Evolutionary conservation across 208 protist species (phyloP), one percentile per base, ranked within the genome.

Genomic region (Acanthamoeba triangularis): DNA sequence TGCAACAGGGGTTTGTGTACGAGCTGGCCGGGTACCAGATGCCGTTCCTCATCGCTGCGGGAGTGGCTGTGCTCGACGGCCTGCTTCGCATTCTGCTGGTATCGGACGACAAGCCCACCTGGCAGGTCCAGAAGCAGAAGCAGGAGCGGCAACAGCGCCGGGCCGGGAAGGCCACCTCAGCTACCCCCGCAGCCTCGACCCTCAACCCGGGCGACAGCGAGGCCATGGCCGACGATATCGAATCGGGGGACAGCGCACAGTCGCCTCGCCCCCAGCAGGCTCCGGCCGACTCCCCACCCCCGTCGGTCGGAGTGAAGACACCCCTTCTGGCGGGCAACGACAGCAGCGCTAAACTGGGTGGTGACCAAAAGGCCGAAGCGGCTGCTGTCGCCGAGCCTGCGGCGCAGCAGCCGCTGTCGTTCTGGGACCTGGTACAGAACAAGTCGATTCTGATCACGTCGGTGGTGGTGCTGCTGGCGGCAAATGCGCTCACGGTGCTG

Each of bases 131-230:
- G 23, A 11, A 72, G n/a, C 20, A 1, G 30, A 35, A 20, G 30
- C 3, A 72, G 20, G 23, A 72, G 20, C n/a, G 30, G 1, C 65
- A 72, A 20, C 2, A 72, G 20, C 11, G 11, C 14, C 14, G 20
- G 20, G 65, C 23, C 0, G 23, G 18, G 30, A 8, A 18, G 49
- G n/a, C 65, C 30, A n/a, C 65, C 10, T 1, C 13, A 8, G 7
- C 49, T 6, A 6, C 49, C 49, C 49, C 7, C 49, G 49, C 49
- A 54, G 49, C 7, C 3, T 52, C 13, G 49, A 20, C 49, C 14
- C 69, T 78, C 69, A 78, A 78, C 69, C 69, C 69, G 7, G 69
- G 37, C 69, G 69, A 78, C 8, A 28, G 20, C 37, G 69, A 78
- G 7, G 20, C 30, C 37, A 20, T 23, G 23, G 23, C n/a, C 28